Evolutionary conservation across 2,329 filamentous ascomycete species (phyloP), one percentile per base, ranked within the genome.

Genomic region (Aspergillus sp.): DNA sequence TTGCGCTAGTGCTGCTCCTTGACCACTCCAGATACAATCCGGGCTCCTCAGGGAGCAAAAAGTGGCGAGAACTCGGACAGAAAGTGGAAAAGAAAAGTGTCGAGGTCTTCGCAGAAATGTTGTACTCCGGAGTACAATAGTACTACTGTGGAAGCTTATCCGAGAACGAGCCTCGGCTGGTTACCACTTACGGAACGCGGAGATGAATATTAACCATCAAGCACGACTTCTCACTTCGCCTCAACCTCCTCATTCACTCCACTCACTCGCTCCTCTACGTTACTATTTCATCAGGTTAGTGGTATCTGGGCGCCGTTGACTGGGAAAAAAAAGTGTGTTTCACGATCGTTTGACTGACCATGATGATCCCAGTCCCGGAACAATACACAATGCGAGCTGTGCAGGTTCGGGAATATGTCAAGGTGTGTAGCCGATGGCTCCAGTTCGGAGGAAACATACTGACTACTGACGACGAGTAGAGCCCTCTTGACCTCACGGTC

Each of bases 401-500:
- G 48, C 80, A 88, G 65, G 70, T 89, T 48, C 79, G 74, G 55
- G 72, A 86, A 75, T 88, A 88, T 61, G 82, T 88, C 68, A 82
- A 86, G 73, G 85, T 85, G 71, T 44, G 42, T 43, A 43, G 51
- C 43, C 32, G 10, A 29, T 10, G 19, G 19, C 19, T 19, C 19
- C 19, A 19, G 19, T 19, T 19, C 19, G 19, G 19, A 19, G 19
- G 19, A 19, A 19, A 19, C 19, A 19, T 19, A 19, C 19, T 19
- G 19, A 19, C 19, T 19, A 19, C 19, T 19, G 19, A 19, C 19
- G 19, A 19, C 19, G 19, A 19, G 19, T 32, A 32, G 30, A 32
- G 30, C 30, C 88, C 90, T 2, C 73, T 82, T 51, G 86, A 93
- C 62, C 86, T 97, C 66, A 78, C 74, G 51, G 85, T 94, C 54